Base-by-base conservation (phyloP, 345 rosid species). In the Kandelia obovata region DNA sequence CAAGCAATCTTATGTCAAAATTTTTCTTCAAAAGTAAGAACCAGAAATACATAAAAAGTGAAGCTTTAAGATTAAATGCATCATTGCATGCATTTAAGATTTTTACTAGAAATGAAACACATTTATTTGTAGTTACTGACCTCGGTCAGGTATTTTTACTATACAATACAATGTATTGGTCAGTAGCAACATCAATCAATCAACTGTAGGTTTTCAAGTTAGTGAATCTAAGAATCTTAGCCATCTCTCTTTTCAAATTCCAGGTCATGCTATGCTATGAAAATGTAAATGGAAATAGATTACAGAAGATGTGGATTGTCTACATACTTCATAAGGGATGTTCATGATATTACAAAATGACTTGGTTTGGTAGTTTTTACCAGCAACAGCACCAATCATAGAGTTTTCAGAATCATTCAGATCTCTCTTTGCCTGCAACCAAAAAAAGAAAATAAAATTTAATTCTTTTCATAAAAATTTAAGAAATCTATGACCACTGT, bases 321-420 rank as follows among this genome's bases (percentile, higher is more conserved):
- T 51, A 30, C 13, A 34, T 10, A 60, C 28, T 20, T 15, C 26
- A 58, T 19, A 28, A 25, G 8, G 10, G 28, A 13, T 1, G 47
- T 21, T 66, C 61, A 32, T 6, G 19, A 61, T 61, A 25, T 9
- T 17, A 31, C 61, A 35, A 52, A 10, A 56, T n/a, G 20, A 17
- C n/a, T 30, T 63, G 27, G 30, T n/a, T 47, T 7, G 46, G 20
- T 28, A 56, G 53, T 10, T 3, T 81, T 56, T 82, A 91, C 98
- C 97, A 67, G 96, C 89, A 78, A 92, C 92, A 74, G 99, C 99
- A 68, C 96, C 99, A 58, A 92, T 78, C 7, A 84, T 61, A 64
- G 97, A 96, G 77, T 88, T 95, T 80, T 92, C 99, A n/a, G 91
- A 87, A 82, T 95, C 96, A 75, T 81, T 95, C 58, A 92, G 79